Conservation (phyloP, 768 basidiomycete species). For the Infundibulicybe gibba region DNA sequence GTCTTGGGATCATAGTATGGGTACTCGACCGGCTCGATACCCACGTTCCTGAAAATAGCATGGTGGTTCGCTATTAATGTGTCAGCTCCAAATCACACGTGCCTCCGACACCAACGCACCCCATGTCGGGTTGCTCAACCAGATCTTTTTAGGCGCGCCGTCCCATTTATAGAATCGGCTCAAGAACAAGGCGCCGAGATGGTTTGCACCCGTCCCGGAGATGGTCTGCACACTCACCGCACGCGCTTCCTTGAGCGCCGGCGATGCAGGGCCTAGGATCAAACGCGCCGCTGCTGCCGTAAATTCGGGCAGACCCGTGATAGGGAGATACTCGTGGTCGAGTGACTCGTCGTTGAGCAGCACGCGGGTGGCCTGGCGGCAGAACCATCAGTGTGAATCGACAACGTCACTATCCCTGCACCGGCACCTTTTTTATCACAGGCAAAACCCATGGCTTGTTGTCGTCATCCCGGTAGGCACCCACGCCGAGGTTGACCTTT, state of each 20-base stretch:
- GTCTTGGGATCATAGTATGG: slow-evolving; percentile 94
- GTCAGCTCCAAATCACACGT: too few relatives aligned
- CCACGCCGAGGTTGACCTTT: slow-evolving; percentile 92
- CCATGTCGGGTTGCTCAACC: slow-evolving; percentile 94
- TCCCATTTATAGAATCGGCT: slow-evolving; percentile 78
- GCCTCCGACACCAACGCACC: slow-evolving; percentile 41
- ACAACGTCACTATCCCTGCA: neutral
- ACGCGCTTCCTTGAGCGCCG: slow-evolving; percentile 66
- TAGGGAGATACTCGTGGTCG: slow-evolving; percentile 93
- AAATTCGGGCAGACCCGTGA: slow-evolving; percentile 83
- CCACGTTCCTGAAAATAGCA: slow-evolving; percentile 88
- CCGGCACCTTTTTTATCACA: slow-evolving; percentile 76
- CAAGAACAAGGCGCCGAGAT: slow-evolving; percentile 86
- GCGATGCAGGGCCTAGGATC: slow-evolving; percentile 71
- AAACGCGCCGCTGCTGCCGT: slow-evolving; percentile 79
- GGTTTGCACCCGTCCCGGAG: slow-evolving; percentile 95
- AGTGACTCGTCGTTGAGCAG: slow-evolving; percentile 66
- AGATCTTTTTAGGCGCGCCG: slow-evolving; percentile 63
- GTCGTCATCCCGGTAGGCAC: slow-evolving; percentile 87
- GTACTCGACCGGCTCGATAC: slow-evolving; percentile 82
- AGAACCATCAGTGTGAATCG: neutral
- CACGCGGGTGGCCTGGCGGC: slow-evolving; percentile 62
- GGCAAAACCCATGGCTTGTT: slow-evolving; percentile 92
- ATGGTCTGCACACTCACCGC: slow-evolving; percentile 87
- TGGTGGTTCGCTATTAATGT: slow-evolving; percentile 75